Evolutionary conservation across 2,329 filamentous ascomycete species (phyloP).

Genomic region (Neofusicoccum kwambonambiense): DNA sequence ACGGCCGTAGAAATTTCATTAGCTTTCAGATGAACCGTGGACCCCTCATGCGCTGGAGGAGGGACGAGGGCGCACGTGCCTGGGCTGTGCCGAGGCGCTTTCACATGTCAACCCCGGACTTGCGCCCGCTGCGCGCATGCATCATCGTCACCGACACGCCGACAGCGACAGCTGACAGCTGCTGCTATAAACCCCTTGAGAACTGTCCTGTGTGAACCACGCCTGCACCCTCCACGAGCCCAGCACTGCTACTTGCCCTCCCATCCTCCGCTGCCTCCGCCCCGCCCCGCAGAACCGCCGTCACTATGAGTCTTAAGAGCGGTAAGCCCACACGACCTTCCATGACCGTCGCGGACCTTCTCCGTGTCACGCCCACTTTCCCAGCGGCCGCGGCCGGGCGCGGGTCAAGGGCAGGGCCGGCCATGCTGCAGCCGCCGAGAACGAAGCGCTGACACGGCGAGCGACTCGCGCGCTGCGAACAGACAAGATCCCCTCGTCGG

Average conservation of each 20-base stretch:
- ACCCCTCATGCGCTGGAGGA: background rate
- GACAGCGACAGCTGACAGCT: slow-evolving; percentile 7
- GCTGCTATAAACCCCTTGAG: slow-evolving; percentile 10
- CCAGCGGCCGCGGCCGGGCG: background rate
- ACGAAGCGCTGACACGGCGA: background rate
- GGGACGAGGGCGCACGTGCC: slow-evolving; percentile 1
- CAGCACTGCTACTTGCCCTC: background rate
- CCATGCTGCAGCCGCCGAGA: background rate
- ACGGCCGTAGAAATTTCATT: slow-evolving; percentile 13
- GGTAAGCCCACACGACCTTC: slow-evolving; percentile 47
- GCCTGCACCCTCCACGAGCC: background rate
- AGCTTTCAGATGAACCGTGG: background rate
- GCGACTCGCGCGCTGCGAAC: background rate
- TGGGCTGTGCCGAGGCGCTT: slow-evolving; percentile 14
- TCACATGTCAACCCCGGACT: slow-evolving; percentile 17
- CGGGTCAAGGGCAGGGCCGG: background rate
- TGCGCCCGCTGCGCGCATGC: slow-evolving; percentile 8
- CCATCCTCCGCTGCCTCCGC: background rate
- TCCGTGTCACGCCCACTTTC: slow-evolving; percentile 1
- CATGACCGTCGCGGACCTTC: background rate
- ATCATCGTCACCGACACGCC: slow-evolving; percentile 14
- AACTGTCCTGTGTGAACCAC: background rate
- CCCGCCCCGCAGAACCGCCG: background rate
- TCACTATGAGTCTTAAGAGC: slow-evolving; percentile 70
- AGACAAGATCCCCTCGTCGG: slow-evolving; percentile 79